These are phyloP conservation scores for Ulota crispa DNA, from an alignment of 225 moss, liverwort and hornwort genomes.

Conservation along the genomic window DNA sequence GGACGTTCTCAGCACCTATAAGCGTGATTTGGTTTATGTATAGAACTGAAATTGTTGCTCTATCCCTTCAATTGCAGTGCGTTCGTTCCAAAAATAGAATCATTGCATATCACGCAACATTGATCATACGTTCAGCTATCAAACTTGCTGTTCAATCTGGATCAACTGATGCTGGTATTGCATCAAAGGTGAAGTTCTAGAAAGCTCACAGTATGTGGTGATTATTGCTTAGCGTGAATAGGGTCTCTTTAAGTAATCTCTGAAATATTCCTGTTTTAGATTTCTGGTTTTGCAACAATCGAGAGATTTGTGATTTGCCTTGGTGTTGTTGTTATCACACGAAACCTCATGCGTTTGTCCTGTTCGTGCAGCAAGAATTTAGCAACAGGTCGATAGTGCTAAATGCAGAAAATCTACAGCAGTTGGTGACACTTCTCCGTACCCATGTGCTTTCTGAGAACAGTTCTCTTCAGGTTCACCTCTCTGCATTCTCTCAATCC, in stretches of 20 bases:
- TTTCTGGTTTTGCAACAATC: background rate
- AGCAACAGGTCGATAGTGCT: constrained; percentile 78
- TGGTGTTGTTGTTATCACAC: background rate
- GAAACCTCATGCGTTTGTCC: constrained; percentile 5
- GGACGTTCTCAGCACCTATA: constrained; percentile 1
- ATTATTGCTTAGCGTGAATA: background rate
- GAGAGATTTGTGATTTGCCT: background rate
- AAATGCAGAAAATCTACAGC: constrained; percentile 79
- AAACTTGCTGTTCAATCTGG: constrained; percentile 67
- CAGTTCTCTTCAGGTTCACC: constrained; percentile 72
- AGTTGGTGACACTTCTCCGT: constrained; percentile 74
- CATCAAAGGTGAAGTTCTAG: constrained; percentile 58
- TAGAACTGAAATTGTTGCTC: constrained; percentile 13
- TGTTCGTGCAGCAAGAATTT: constrained; percentile 72
- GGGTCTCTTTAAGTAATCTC: background rate
- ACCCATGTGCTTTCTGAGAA: constrained; percentile 44
- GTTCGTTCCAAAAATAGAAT: constrained; percentile 70
- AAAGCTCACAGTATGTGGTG: background rate
- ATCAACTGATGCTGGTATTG: constrained; percentile 45
- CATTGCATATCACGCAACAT: constrained; percentile 76
- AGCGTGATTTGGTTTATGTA: background rate
- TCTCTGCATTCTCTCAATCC: background rate
- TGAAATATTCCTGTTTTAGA: background rate
- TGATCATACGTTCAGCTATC: constrained; percentile 78
- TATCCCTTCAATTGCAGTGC: constrained; percentile 59